Percentiles rank a stretch among this genome's conserved stretches.
phyloP scores from a whole-genome alignment of 352 stramenopile genomes.

The Blastocystis sp. region DNA sequence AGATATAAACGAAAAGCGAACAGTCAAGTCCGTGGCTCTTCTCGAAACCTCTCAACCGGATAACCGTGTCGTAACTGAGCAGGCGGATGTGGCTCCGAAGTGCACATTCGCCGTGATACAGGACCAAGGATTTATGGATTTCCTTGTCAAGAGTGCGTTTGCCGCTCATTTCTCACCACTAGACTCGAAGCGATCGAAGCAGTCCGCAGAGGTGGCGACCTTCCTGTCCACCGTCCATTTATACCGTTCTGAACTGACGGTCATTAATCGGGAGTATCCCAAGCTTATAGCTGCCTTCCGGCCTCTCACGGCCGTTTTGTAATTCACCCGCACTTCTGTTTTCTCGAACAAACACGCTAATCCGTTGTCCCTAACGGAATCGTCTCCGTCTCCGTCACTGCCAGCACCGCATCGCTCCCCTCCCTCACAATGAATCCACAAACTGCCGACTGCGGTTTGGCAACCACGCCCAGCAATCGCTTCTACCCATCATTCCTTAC shows the following conservation, averaged over 20 bases:
- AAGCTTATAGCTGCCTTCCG: not conserved
- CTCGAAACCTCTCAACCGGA: not conserved
- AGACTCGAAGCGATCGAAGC: not conserved
- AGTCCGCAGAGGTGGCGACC: not conserved
- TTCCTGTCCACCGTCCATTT: not conserved
- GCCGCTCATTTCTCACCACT: not conserved
- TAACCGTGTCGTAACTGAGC: not conserved
- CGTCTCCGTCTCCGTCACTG: not conserved
- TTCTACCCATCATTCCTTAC: constrained; percentile 16
- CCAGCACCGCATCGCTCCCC: not conserved
- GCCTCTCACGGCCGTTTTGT: not conserved
- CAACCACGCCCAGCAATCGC: not conserved
- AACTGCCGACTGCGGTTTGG: not conserved
- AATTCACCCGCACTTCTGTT: not conserved
- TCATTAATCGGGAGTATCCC: not conserved
- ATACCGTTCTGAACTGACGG: not conserved
- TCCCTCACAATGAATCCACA: not conserved
- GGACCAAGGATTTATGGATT: constrained; percentile 14
- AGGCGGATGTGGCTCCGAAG: not conserved
- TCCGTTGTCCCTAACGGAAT: not conserved
- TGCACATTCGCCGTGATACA: not conserved
- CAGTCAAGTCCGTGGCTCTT: not conserved
- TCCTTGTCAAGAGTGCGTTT: not conserved
- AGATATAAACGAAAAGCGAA: not conserved
- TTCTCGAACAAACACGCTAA: not conserved